Evolutionary conservation across 495 filamentous ascomycete genomes (phyloP).

Genomic region (Neurospora sp.): DNA sequence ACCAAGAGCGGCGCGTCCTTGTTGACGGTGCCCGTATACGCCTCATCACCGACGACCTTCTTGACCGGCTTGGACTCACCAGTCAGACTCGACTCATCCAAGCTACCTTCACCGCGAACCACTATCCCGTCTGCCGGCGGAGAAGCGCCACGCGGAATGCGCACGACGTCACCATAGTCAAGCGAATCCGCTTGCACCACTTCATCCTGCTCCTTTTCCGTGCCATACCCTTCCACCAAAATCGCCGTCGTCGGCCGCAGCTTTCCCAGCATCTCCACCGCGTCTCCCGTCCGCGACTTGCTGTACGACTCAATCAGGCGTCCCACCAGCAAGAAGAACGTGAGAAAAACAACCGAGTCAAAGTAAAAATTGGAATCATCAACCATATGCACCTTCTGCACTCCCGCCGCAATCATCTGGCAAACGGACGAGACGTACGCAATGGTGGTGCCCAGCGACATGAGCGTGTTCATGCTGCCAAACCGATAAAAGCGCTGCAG

Average conservation of each 20-base stretch:
- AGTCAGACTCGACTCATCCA: constrained; percentile 86
- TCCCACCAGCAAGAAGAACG: constrained; percentile 75
- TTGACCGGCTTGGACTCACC: constrained; percentile 73
- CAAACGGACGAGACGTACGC: constrained; percentile 81
- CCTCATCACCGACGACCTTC: constrained; percentile 60
- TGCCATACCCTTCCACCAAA: constrained; percentile 42
- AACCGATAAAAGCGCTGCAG: constrained; percentile 78
- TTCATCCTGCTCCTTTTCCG: constrained; percentile 20
- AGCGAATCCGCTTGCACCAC: constrained; percentile 60
- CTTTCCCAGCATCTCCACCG: constrained; percentile 68
- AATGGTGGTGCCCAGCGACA: constrained; percentile 79
- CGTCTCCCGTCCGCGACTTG: constrained; percentile 86
- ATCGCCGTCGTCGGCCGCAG: constrained; percentile 73
- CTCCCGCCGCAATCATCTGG: constrained; percentile 62
- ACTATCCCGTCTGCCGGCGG: constrained; percentile 78
- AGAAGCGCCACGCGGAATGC: constrained; percentile 67
- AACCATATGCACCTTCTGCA: constrained; percentile 18
- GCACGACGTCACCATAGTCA: constrained; percentile 73
- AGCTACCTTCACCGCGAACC: constrained; percentile 52
- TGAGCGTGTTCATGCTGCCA: constrained; percentile 93
- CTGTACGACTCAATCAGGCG: constrained; percentile 83
- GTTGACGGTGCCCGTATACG: constrained; percentile 85
- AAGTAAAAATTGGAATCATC: constrained; percentile 66
- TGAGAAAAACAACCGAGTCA: constrained; percentile 89
- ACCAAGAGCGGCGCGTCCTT: constrained; percentile 60